Percentiles rank a stretch among this genome's conserved stretches.
phyloP scores from a whole-genome alignment of 2,329 filamentous ascomycete species.

The Aspergillus versicolor region DNA sequence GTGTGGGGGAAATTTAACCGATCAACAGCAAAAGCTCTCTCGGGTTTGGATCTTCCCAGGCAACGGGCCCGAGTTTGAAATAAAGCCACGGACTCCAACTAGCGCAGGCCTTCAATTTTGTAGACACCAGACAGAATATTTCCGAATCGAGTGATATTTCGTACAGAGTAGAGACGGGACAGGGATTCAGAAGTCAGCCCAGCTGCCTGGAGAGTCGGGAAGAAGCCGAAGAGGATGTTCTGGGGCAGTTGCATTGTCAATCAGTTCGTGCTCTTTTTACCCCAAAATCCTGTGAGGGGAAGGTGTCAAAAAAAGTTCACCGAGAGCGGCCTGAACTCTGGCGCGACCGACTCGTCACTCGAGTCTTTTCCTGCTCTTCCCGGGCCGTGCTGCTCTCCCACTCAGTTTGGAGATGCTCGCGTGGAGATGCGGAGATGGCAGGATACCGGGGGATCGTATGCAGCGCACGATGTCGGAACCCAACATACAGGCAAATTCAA shows the following conservation, averaged over 20 bases:
- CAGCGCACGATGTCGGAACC: not conserved
- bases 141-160: not conserved
- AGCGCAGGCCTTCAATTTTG: not conserved
- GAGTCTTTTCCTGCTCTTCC: not conserved
- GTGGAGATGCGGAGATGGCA: slow-evolving; percentile 13
- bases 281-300: slow-evolving; percentile 35
- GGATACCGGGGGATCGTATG: not conserved
- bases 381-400: not conserved
- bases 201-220: not conserved
- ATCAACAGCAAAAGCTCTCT: not conserved
- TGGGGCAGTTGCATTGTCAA: not conserved
- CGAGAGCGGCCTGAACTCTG: slow-evolving; percentile 12
- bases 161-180: too few species aligned
- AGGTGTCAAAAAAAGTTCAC: slow-evolving; percentile 22
- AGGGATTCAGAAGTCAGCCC: not conserved
- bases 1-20: slow-evolving; percentile 24
- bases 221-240: not conserved
- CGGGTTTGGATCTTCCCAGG: not conserved
- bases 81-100: not conserved
- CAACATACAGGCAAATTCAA: not conserved
- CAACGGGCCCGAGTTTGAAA: slow-evolving; percentile 1
- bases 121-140: not conserved
- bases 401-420: slow-evolving; percentile 1
- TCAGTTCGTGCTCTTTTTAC: slow-evolving; percentile 14
- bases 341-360: not conserved